phyloP scores from a whole-genome alignment of 129 eudicot genomes.

The Flaveria trinervia region DNA sequence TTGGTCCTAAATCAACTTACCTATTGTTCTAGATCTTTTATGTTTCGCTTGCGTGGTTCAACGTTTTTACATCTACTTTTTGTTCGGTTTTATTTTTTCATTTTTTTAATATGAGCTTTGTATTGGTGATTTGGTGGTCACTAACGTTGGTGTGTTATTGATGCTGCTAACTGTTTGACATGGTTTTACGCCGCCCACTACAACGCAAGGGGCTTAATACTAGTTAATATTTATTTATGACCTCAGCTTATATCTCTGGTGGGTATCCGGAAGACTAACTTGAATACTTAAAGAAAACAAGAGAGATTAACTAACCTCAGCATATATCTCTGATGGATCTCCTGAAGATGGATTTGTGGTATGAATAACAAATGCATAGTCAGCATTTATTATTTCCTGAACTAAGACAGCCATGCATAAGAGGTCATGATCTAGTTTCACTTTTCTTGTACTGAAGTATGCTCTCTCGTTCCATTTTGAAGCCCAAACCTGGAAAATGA shows the following conservation, averaged over 20 bases:
- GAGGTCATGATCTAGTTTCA: constrained; percentile 76
- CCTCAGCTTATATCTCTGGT: constrained; percentile 68
- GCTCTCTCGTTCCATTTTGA: constrained; percentile 99
- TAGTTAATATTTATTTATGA: neutral
- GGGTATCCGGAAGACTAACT: constrained; percentile 66
- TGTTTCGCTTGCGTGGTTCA: too few relatives aligned
- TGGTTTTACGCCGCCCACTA: too few relatives aligned
- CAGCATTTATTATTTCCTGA: constrained; percentile 91
- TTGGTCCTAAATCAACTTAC: too few relatives aligned
- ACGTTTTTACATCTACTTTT: too few relatives aligned
- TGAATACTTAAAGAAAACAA: constrained; percentile 10
- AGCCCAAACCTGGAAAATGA: constrained; percentile 79
- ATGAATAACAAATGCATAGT: constrained; percentile 95
- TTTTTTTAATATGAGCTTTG: too few relatives aligned
- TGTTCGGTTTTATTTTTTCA: too few relatives aligned
- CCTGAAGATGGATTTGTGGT: constrained; percentile 98
- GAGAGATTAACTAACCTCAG: constrained; percentile 58
- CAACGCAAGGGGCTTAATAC: too few relatives aligned
- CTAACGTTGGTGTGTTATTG: too few relatives aligned
- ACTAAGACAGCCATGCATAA: constrained; percentile 97
- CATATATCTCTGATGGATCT: constrained; percentile 86
- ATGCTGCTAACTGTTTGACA: too few relatives aligned
- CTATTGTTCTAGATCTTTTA: too few relatives aligned
- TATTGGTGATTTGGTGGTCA: too few relatives aligned
- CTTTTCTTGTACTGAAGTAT: constrained; percentile 90